A percentile compares a stretch with the other conserved stretches of the same genome.
phyloP scores from a whole-genome alignment of 2,329 filamentous ascomycete genomes.

The Ascochyta koolunga region DNA sequence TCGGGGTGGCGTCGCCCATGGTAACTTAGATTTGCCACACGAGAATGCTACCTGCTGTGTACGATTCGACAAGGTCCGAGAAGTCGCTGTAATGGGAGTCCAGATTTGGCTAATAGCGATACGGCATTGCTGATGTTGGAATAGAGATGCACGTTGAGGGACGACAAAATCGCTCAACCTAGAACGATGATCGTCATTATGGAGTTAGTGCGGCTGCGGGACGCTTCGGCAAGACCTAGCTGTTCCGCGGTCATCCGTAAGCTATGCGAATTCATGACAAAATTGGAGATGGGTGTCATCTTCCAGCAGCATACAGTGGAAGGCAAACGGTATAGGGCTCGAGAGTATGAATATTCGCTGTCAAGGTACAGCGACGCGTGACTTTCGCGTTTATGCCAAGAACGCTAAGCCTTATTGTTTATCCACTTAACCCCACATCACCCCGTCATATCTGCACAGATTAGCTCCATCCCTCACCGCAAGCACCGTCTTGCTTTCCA shows the following conservation, averaged over 20 bases:
- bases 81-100: background rate
- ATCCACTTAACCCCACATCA: background rate
- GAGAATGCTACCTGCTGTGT: background rate
- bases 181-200: slow-evolving; percentile 15
- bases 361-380: background rate
- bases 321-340: background rate
- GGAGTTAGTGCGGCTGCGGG: slow-evolving; percentile 14
- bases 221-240: slow-evolving; percentile 7
- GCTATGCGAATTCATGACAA: background rate
- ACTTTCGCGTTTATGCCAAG: slow-evolving; percentile 6
- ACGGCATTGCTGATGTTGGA: background rate
- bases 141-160: slow-evolving; percentile 1
- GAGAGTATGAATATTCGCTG: background rate
- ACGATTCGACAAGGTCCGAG: background rate
- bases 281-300: background rate
- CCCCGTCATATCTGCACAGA: background rate
- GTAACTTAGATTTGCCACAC: background rate
- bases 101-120: background rate
- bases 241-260: slow-evolving; percentile 10
- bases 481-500: background rate
- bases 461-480: background rate
- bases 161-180: slow-evolving; percentile 13
- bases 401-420: slow-evolving; percentile 1
- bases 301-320: background rate
- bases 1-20: slow-evolving; percentile 28